phyloP scores from a whole-genome alignment of 257 asterid species.

The Marsdenia floribunda region DNA sequence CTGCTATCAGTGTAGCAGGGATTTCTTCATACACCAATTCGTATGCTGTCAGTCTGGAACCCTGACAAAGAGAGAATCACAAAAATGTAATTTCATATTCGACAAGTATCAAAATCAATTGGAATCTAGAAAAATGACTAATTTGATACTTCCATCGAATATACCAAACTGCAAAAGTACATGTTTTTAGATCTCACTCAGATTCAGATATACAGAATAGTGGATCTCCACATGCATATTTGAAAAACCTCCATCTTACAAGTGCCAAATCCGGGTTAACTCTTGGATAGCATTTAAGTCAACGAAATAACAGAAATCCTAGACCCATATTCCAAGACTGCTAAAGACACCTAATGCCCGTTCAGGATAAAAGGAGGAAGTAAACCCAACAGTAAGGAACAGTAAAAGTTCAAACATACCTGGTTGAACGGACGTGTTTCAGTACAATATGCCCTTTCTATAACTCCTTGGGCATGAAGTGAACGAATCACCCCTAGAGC shows the following conservation, averaged over 20 bases:
- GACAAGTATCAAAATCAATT: not conserved
- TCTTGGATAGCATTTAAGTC: not conserved
- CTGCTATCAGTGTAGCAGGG: slow-evolving; percentile 88
- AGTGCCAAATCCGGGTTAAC: not conserved
- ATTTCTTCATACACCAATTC: slow-evolving; percentile 88
- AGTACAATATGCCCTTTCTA: slow-evolving; percentile 89
- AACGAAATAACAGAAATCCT: not conserved
- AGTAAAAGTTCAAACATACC: slow-evolving; percentile 32
- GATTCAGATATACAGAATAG: not conserved
- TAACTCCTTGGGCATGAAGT: slow-evolving; percentile 58
- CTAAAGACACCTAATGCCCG: not conserved
- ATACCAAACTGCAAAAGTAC: not conserved
- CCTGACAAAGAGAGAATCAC: slow-evolving; percentile 33
- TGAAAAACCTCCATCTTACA: not conserved
- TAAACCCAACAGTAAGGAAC: not conserved
- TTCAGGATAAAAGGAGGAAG: not conserved
- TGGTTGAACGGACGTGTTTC: slow-evolving; percentile 98
- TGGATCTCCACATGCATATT: not conserved
- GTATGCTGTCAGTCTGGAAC: slow-evolving; percentile 93
- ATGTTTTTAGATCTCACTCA: not conserved
- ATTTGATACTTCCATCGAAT: not conserved
- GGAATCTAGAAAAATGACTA: not conserved
- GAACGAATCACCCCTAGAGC: slow-evolving; percentile 96
- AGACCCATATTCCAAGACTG: not conserved
- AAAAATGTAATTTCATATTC: not conserved